Percentiles rank a stretch among this genome's conserved stretches.
These are phyloP conservation scores for Apiospora rasikravindrae DNA, from an alignment of 2,329 filamentous ascomycete genomes.

Conservation along the genomic window DNA sequence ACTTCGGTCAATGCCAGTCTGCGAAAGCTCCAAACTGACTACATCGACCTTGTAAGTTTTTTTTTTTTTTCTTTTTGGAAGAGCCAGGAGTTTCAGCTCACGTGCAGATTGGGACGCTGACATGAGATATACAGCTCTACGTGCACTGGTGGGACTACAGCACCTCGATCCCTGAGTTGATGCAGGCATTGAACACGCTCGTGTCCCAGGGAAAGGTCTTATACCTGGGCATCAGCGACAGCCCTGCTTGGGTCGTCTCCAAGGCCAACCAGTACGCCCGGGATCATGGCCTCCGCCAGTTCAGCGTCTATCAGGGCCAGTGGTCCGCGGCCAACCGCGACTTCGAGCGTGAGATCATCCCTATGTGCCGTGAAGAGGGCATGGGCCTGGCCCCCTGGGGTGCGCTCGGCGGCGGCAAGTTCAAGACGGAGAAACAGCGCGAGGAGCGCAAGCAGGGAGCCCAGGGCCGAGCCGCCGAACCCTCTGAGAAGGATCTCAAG, in stretches of 20 bases:
- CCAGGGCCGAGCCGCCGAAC: slow-evolving; percentile 44
- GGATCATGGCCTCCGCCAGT: slow-evolving; percentile 71
- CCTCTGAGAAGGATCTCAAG: slow-evolving; percentile 58
- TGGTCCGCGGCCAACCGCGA: slow-evolving; percentile 70
- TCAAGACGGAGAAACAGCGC: slow-evolving; percentile 51
- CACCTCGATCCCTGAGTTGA: slow-evolving; percentile 68
- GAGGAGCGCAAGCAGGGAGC: slow-evolving; percentile 50
- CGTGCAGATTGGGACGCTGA: not conserved
- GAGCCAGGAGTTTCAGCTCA: not conserved
- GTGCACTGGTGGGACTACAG: slow-evolving; percentile 73
- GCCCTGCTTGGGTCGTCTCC: slow-evolving; percentile 71
- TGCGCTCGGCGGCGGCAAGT: slow-evolving; percentile 57
- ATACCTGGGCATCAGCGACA: slow-evolving; percentile 71
- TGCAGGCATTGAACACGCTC: slow-evolving; percentile 69
- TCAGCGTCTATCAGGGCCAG: slow-evolving; percentile 71
- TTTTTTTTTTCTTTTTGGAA: no score
- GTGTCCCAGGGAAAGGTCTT: slow-evolving; percentile 67
- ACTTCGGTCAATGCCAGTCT: slow-evolving; percentile 61
- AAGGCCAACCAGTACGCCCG: slow-evolving; percentile 73
- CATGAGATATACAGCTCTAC: slow-evolving; percentile 49
- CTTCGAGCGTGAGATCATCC: slow-evolving; percentile 72
- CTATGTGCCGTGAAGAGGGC: slow-evolving; percentile 66
- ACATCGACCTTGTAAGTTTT: slow-evolving; percentile 66
- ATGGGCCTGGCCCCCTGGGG: slow-evolving; percentile 68
- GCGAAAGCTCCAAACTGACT: slow-evolving; percentile 68